Conservation (phyloP, 768 basidiomycete species). For the Gyrodon lividus region DNA sequence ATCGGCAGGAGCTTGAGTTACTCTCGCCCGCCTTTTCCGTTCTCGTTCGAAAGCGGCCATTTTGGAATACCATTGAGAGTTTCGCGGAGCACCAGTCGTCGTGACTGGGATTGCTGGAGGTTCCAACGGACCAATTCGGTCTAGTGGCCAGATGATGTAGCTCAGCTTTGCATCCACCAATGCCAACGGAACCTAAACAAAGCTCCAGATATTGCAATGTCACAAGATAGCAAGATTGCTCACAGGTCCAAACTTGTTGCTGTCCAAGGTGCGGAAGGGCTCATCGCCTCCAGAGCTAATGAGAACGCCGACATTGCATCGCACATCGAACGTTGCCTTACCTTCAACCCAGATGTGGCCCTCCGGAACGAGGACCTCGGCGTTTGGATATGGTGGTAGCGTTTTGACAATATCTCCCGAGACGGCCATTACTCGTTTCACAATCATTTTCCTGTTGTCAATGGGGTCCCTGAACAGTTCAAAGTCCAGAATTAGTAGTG, state of each 20-base stretch:
- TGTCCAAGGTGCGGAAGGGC: slow-evolving; percentile 64
- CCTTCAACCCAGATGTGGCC: slow-evolving; percentile 80
- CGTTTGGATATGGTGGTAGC: slow-evolving; percentile 63
- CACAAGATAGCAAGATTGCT: slow-evolving; percentile 16
- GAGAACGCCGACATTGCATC: background rate
- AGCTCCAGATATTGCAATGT: background rate
- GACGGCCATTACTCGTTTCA: slow-evolving; percentile 66
- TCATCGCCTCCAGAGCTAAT: slow-evolving; percentile 52
- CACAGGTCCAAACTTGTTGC: slow-evolving; percentile 72
- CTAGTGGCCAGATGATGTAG: slow-evolving; percentile 50
- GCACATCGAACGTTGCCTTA: slow-evolving; percentile 21
- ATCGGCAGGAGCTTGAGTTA: slow-evolving; percentile 6
- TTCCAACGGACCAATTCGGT: slow-evolving; percentile 42
- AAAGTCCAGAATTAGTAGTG: background rate
- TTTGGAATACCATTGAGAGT: slow-evolving; percentile 23
- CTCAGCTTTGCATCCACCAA: slow-evolving; percentile 52
- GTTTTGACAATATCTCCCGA: slow-evolving; percentile 66
- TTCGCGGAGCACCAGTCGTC: slow-evolving; percentile 18
- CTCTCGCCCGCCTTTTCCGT: slow-evolving; percentile 22
- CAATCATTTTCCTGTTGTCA: slow-evolving; percentile 48
- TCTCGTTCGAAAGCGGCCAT: slow-evolving; percentile 34
- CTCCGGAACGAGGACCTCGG: slow-evolving; percentile 51
- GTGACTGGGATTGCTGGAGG: slow-evolving; percentile 20
- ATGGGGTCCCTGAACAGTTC: slow-evolving; percentile 52
- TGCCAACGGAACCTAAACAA: slow-evolving; percentile 38